A percentile compares a stretch with the other conserved stretches of the same genome.
Conservation (phyloP, 257 asterid species). For the Nicotiana undulata region DNA sequence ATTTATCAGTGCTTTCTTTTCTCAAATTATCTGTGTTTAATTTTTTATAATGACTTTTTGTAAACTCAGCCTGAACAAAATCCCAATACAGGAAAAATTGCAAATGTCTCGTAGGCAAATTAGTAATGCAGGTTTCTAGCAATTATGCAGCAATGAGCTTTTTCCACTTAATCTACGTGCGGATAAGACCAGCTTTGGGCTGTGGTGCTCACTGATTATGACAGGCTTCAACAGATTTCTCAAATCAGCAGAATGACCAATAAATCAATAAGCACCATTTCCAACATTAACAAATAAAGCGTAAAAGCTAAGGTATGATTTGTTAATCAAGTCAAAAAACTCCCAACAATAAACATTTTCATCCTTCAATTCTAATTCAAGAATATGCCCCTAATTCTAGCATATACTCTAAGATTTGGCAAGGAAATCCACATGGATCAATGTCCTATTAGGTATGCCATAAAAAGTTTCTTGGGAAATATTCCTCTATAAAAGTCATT, state of each 20-base stretch:
- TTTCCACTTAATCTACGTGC: background rate
- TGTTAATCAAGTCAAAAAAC: background rate
- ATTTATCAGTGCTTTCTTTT: background rate
- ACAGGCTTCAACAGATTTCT: background rate
- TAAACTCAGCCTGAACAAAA: background rate
- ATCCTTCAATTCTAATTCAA: background rate
- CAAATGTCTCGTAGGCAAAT: background rate
- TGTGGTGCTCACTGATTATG: background rate
- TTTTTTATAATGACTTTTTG: background rate
- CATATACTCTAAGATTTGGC: background rate
- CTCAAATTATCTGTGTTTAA: background rate
- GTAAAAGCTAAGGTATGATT: background rate
- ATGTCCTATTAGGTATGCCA: background rate
- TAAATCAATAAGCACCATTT: background rate
- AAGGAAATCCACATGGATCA: background rate
- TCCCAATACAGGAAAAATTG: background rate
- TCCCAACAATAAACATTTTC: background rate
- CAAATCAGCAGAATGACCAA: background rate
- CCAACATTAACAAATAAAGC: background rate
- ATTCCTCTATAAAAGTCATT: background rate
- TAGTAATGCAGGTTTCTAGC: background rate
- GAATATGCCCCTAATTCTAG: background rate
- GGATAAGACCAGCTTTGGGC: background rate
- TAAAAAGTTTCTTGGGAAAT: background rate
- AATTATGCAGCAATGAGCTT: background rate